Evolutionary conservation across 176 grass and related monocot species (phyloP).

Genomic region (Bolboschoenus planiculmis): DNA sequence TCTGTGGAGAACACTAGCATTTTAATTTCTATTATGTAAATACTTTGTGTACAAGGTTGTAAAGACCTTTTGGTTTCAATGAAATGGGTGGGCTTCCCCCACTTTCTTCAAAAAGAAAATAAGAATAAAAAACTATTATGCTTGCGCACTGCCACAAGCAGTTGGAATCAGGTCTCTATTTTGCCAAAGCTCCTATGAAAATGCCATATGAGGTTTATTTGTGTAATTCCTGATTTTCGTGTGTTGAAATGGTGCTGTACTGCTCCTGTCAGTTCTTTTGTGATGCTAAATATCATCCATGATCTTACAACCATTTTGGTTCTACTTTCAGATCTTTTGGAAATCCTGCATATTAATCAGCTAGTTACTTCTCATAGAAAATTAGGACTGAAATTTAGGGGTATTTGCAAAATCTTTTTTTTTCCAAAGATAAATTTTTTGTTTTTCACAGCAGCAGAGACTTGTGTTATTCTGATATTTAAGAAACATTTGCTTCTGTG

Average conservation of each 20-base stretch:
- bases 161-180: background rate
- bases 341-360: background rate
- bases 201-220: background rate
- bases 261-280: background rate
- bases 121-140: background rate
- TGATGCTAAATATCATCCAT: background rate
- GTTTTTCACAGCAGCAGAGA: too few relatives aligned
- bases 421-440: background rate
- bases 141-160: background rate
- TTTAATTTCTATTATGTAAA: background rate
- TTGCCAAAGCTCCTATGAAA: background rate
- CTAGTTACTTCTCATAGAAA: background rate
- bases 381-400: background rate
- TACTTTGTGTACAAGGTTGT: background rate
- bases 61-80: background rate
- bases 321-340: background rate
- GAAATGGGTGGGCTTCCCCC: background rate
- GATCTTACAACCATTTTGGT: background rate
- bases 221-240: background rate
- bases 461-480: background rate
- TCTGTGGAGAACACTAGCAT: background rate
- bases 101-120: background rate
- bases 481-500: background rate
- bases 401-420: background rate
- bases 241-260: background rate